Evolutionary conservation across 2,329 filamentous ascomycete species (phyloP).

Genomic region (Aureobasidium zeae): DNA sequence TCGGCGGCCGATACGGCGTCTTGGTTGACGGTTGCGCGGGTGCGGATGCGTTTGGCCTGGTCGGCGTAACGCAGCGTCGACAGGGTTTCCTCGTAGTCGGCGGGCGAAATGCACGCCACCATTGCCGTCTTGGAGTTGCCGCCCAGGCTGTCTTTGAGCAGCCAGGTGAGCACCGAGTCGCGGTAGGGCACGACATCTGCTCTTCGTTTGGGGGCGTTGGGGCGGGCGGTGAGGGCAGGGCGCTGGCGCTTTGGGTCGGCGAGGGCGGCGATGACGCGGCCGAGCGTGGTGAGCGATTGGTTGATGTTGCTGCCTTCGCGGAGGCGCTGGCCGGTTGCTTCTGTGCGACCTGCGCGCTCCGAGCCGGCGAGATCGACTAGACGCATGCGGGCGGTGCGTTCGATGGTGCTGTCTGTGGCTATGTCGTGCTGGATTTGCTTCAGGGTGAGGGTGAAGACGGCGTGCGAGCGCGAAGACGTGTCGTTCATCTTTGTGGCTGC

Average conservation of each 20-base stretch:
- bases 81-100: slow-evolving; percentile 94
- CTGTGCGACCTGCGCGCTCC: slow-evolving; percentile 88
- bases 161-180: slow-evolving; percentile 75
- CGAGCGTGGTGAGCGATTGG: slow-evolving; percentile 92
- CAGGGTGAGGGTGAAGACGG: slow-evolving; percentile 94
- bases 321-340: slow-evolving; percentile 82
- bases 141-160: slow-evolving; percentile 89
- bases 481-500: slow-evolving; percentile 99
- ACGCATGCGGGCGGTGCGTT: slow-evolving; percentile 85
- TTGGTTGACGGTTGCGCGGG: slow-evolving; percentile 88
- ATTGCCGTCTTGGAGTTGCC: slow-evolving; percentile 98
- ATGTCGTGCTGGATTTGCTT: slow-evolving; percentile 98
- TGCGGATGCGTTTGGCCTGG: slow-evolving; percentile 94
- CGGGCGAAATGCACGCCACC: slow-evolving; percentile 94
- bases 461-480: slow-evolving; percentile 89
- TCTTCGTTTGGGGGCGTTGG: slow-evolving; percentile 38
- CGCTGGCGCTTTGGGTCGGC: slow-evolving; percentile 53
- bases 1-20: slow-evolving; percentile 87
- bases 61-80: slow-evolving; percentile 95
- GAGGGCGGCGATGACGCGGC: slow-evolving; percentile 88
- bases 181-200: slow-evolving; percentile 71
- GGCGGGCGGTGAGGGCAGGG: slow-evolving; percentile 41
- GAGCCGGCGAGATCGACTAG: slow-evolving; percentile 92
- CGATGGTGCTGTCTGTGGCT: slow-evolving; percentile 94
- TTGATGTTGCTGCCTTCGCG: slow-evolving; percentile 98